These are phyloP conservation scores for Plasmodium fragile DNA, from an alignment of 169 alveolate species.

Conservation along the genomic window DNA sequence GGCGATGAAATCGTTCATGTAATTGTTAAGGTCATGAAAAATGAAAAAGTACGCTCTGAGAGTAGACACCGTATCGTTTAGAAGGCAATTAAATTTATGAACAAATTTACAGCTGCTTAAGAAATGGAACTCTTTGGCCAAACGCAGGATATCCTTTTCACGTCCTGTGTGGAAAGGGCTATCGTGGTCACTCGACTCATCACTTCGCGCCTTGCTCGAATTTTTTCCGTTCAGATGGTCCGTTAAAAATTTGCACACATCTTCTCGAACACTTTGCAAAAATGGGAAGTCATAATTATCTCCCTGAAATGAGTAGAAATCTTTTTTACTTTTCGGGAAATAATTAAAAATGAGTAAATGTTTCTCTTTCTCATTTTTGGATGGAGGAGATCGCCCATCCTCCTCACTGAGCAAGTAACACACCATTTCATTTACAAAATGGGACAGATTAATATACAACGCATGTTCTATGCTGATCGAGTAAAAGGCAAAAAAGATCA, in stretches of 20 bases:
- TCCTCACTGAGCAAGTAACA: conserved; percentile 16
- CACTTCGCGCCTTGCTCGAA: not conserved
- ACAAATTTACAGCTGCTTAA: conserved; percentile 25
- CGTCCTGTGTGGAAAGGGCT: not conserved
- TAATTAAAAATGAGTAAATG: conserved; percentile 26
- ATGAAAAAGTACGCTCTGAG: conserved; percentile 34
- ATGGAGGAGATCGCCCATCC: not conserved
- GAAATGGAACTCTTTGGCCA: conserved; percentile 20
- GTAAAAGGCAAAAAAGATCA: conserved; percentile 11
- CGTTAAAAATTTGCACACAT: conserved; percentile 27
- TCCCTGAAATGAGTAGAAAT: conserved; percentile 24
- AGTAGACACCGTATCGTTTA: conserved; percentile 16
- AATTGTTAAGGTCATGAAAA: conserved; percentile 46
- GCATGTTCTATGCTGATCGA: conserved; percentile 53
- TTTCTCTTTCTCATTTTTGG: conserved; percentile 68
- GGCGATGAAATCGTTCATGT: conserved; percentile 13
- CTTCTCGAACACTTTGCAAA: not conserved
- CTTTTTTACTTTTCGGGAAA: conserved; percentile 67
- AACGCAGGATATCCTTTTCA: not conserved
- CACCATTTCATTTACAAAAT: conserved; percentile 25
- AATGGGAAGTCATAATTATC: conserved; percentile 53
- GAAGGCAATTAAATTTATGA: conserved; percentile 19
- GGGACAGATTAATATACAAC: conserved; percentile 18
- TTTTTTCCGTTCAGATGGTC: not conserved
- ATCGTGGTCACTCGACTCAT: not conserved